Evolutionary conservation across 1,284 basidiomycete genomes (phyloP).

Genomic region (Naganishia sp.): DNA sequence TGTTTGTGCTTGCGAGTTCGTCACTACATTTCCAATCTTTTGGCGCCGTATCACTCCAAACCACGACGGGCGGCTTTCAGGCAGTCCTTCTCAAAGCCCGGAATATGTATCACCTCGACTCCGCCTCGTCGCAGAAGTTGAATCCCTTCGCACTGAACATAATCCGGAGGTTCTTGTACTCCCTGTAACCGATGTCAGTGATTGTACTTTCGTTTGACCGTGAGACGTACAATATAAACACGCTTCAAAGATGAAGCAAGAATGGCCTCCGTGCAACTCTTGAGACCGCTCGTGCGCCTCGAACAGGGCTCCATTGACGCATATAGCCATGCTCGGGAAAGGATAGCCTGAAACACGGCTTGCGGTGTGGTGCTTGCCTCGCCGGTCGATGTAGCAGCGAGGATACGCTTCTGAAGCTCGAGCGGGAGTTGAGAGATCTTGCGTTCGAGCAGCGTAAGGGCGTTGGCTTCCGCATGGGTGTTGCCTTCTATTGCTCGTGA

Average conservation of each 20-base stretch:
- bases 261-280: slow-evolving; percentile 83
- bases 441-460: slow-evolving; percentile 69
- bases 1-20: not conserved
- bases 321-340: slow-evolving; percentile 60
- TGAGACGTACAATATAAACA: slow-evolving; percentile 66
- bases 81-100: slow-evolving; percentile 68
- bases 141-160: slow-evolving; percentile 89
- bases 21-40: not conserved
- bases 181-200: slow-evolving; percentile 56
- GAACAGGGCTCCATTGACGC: slow-evolving; percentile 98
- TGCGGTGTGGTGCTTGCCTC: not conserved
- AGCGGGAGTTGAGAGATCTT: slow-evolving; percentile 43
- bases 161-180: slow-evolving; percentile 90
- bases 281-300: slow-evolving; percentile 78
- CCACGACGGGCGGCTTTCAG: slow-evolving; percentile 69
- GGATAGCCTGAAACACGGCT: slow-evolving; percentile 29
- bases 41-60: slow-evolving; percentile 32
- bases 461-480: slow-evolving; percentile 97
- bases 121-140: slow-evolving; percentile 71
- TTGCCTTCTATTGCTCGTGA: slow-evolving; percentile 92
- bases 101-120: slow-evolving; percentile 73
- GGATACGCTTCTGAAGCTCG: not conserved
- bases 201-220: not conserved
- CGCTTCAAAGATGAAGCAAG: slow-evolving; percentile 69
- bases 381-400: not conserved